A percentile compares a stretch with the other conserved stretches of the same genome.
Conservation (phyloP, 768 basidiomycete genomes). For the Fomitopsis pulvina region DNA sequence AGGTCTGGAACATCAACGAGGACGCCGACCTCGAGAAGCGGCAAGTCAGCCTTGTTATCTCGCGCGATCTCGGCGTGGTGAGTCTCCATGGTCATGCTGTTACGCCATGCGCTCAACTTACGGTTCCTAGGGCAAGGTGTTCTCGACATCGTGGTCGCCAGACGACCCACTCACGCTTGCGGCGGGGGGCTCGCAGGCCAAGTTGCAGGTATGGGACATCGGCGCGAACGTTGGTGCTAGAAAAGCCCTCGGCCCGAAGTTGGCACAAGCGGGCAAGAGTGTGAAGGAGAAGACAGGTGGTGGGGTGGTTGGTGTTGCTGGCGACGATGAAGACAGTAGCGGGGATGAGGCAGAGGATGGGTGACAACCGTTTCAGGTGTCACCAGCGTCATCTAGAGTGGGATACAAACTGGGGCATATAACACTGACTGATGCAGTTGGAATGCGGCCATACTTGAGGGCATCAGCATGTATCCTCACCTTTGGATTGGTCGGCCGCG, state of each 20-base stretch:
- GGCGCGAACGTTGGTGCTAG: slow-evolving; percentile 77
- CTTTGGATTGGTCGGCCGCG: no score
- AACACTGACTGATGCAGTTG: slow-evolving; percentile 10
- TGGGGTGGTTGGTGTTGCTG: slow-evolving; percentile 63
- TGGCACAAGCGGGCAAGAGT: slow-evolving; percentile 63
- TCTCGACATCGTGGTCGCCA: slow-evolving; percentile 86
- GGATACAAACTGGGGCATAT: not conserved
- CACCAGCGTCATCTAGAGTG: not conserved
- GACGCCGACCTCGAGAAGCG: slow-evolving; percentile 55
- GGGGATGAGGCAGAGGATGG: slow-evolving; percentile 33
- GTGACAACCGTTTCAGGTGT: not conserved
- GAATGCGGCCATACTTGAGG: slow-evolving; percentile 6
- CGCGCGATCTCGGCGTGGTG: slow-evolving; percentile 88
- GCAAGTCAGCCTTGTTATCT: slow-evolving; percentile 77
- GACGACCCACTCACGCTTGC: slow-evolving; percentile 93
- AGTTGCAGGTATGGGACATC: slow-evolving; percentile 93
- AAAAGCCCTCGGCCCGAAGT: slow-evolving; percentile 75
- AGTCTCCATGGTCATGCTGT: slow-evolving; percentile 19
- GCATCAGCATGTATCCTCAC: slow-evolving; percentile 5
- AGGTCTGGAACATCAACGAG: slow-evolving; percentile 88
- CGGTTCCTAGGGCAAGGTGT: slow-evolving; percentile 81
- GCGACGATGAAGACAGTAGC: slow-evolving; percentile 65
- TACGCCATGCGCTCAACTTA: not conserved
- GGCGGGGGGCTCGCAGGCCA: slow-evolving; percentile 91
- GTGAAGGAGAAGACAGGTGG: slow-evolving; percentile 60